These are phyloP conservation scores for Wickerhamomyces tratensis DNA, from an alignment of 805 yeast species.

Conservation along the genomic window DNA sequence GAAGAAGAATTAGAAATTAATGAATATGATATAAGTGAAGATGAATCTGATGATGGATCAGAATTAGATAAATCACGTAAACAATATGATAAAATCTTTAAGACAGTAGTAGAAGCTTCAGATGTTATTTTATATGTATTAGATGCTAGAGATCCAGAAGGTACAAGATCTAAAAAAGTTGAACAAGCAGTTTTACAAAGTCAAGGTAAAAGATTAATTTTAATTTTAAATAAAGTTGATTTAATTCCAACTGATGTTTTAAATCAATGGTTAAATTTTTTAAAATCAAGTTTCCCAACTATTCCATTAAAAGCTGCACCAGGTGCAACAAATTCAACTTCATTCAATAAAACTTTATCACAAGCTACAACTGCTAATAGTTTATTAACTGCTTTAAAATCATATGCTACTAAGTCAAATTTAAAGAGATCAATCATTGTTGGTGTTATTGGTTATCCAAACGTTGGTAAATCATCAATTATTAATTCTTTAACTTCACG, in stretches of 20 bases:
- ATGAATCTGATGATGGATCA: conserved; percentile 28
- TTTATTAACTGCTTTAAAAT: conserved; percentile 71
- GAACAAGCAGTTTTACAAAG: conserved; percentile 81
- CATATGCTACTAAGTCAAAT: conserved; percentile 75
- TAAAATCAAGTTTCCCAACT: conserved; percentile 82
- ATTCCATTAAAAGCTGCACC: conserved; percentile 79
- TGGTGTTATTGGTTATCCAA: conserved; percentile 96
- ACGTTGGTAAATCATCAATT: conserved; percentile 92
- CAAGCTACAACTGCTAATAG: conserved; percentile 63
- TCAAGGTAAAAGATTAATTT: conserved; percentile 75
- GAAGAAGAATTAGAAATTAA: conserved; percentile 37
- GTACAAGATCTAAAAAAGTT: conserved; percentile 84
- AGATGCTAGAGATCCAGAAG: conserved; percentile 96
- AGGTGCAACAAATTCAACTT: conserved; percentile 57
- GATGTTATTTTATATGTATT: conserved; percentile 90
- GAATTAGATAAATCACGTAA: conserved; percentile 71
- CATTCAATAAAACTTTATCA: conserved; percentile 68
- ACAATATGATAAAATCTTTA: conserved; percentile 90
- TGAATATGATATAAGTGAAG: conserved; percentile 38
- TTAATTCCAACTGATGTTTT: conserved; percentile 79
- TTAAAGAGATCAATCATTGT: conserved; percentile 84
- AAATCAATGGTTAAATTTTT: conserved; percentile 73
- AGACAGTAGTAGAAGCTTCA: conserved; percentile 83
- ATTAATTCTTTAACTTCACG: conserved; percentile 82
- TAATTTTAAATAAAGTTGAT: conserved; percentile 86